Evolutionary conservation across 2,329 filamentous ascomycete species (phyloP), one percentile per base, ranked within the genome.

Genomic region (Pleoardoris graminearum): DNA sequence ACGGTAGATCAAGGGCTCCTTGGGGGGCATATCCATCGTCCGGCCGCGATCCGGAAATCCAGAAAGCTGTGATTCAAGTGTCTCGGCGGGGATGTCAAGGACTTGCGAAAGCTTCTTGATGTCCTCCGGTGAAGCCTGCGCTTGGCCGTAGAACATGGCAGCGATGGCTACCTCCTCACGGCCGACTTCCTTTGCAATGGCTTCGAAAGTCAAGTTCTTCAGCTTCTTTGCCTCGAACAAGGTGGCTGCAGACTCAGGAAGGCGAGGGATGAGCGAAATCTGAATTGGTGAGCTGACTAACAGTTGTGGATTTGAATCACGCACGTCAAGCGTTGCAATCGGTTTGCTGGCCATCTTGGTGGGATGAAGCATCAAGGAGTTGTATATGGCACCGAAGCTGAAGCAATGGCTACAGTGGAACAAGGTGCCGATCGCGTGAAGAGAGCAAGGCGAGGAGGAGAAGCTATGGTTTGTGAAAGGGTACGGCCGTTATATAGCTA

Each of bases 81-180:
- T 66, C 11, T 76, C 77, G 42, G 80, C 75, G 4, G 83, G 77
- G 29, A 93, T 80, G 0, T 79, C 81, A 7, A 95, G 82, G 21
- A 90, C 71, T 35, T 80, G 66, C 1, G 88, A 82, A 1, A 96
- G 83, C 53, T 84, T 86, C 52, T 82, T 73, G 60, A 84, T 80
- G 62, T 94, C 90, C 57, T 89, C 87, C 0, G 82, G 67, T 0
- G 86, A 88, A 1, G 90, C 89, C 63, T 84, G 84, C 5, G 88
- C 85, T 72, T 94, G 90, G 25, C 92, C 92, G 72, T 96, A 96
- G 81, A 97, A 97, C 58, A 96, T 78, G 2, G 91, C 91, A 2
- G 92, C 92, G 3, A 89, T 84, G 35, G 90, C 90, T 36, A 96
- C 89, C 76, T 96, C 89, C 68, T 87, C 85, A 58, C 91, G 88